These are phyloP conservation scores for Astrocystis sublimbata DNA, from an alignment of 495 filamentous ascomycete species.

Conservation along the genomic window DNA sequence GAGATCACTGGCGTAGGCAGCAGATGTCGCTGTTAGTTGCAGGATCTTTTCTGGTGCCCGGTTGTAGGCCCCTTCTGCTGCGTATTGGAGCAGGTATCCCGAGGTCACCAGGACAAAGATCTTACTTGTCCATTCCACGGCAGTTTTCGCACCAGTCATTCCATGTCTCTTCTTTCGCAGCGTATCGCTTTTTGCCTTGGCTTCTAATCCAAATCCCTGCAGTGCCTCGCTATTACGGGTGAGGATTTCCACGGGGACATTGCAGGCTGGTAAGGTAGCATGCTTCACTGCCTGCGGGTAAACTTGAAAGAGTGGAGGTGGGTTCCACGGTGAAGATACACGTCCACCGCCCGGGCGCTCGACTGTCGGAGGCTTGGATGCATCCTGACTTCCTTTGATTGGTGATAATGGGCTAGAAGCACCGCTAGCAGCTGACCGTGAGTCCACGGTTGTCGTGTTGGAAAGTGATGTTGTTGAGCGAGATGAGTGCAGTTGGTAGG, in stretches of 20 bases:
- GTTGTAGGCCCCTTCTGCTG: constrained; percentile 76
- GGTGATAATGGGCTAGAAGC: background rate
- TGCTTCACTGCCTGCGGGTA: constrained; percentile 76
- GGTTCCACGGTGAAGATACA: constrained; percentile 59
- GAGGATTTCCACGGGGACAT: constrained; percentile 57
- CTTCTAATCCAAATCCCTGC: constrained; percentile 35
- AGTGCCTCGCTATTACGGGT: constrained; percentile 60
- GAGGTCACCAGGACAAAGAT: constrained; percentile 78
- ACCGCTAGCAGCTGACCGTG: constrained; percentile 14
- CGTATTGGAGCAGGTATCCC: constrained; percentile 85
- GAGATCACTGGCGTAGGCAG: constrained; percentile 89
- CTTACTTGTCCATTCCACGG: constrained; percentile 74
- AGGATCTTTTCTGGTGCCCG: constrained; percentile 85
- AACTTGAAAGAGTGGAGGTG: constrained; percentile 86
- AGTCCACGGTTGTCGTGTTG: constrained; percentile 18
- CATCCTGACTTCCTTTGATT: constrained; percentile 10
- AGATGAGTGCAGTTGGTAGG: constrained; percentile 39
- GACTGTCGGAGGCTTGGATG: constrained; percentile 17
- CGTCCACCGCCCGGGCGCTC: constrained; percentile 17
- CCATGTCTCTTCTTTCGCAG: constrained; percentile 49
- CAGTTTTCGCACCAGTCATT: constrained; percentile 58
- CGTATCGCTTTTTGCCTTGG: constrained; percentile 28
- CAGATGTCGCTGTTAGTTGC: constrained; percentile 78
- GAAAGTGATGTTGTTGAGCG: constrained; percentile 44
- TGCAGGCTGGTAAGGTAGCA: constrained; percentile 53